Base-by-base conservation (phyloP, 345 rosid genomes). In the Eucalyptus virginea region DNA sequence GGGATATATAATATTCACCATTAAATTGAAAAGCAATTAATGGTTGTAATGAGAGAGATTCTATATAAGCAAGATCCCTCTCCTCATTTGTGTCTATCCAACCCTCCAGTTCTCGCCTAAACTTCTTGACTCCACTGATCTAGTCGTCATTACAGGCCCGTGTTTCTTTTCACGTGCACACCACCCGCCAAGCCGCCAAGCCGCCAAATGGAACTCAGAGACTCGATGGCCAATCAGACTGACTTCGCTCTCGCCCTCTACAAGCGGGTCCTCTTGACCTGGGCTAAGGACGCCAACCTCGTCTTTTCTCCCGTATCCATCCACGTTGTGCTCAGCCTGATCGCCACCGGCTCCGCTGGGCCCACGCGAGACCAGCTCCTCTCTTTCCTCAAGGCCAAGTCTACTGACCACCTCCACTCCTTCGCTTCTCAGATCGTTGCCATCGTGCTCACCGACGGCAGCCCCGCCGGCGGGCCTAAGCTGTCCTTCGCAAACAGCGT, bases 301-400 rank as follows among this genome's bases (percentile, higher is more conserved):
- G 89, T 81, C 45, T 85, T 90, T 52, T 90, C 91, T 13, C 93
- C 91, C 15, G 89, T 91, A 40, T 90, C 91, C 9, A 48, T 90
- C 37, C 93, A 90, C 62, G 88, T 87, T 47, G 81, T 86, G 30
- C 86, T 91, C 47, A 45, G 90, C 90, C 23, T 91, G 87, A 34
- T 83, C 21, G 44, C 91, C 42, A 67, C 90, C 18, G 90, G 90
- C 30, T 34, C 90, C 44, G 45, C 30, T 9, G 88, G 90, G 48
- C 16, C 87, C 88, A 86, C 83, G 18, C 81, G 9, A 58, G 87
- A 89, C 30, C 86, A 87, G 88, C 80, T 91, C 48, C 88, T 91
- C 48, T 87, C 90, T 19, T 87, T 89, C 89, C 90, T 91, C 90
- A 87, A 67, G 77, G 40, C 90, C 88, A 91, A 87, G 86, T 34